Conservation (phyloP, 805 yeast species). For the Vanderwaltozyma polyspora region DNA sequence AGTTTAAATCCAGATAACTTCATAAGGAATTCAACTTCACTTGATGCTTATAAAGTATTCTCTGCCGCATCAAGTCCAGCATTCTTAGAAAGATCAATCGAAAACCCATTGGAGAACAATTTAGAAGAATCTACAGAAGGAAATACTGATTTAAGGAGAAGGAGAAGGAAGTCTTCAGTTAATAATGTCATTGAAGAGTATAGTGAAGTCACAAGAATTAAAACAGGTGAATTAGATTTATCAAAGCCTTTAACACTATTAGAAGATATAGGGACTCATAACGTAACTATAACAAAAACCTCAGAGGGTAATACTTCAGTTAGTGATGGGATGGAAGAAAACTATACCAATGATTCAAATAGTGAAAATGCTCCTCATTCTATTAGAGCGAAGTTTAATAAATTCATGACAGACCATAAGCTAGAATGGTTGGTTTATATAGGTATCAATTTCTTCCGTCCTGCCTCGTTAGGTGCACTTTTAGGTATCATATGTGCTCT, state of each 20-base stretch:
- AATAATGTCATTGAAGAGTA: slow-evolving; percentile 29
- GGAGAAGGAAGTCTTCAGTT: slow-evolving; percentile 1
- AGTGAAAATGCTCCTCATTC: slow-evolving; percentile 5
- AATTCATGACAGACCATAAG: slow-evolving; percentile 19
- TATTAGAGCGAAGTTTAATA: slow-evolving; percentile 9
- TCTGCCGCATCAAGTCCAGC: slow-evolving; percentile 1
- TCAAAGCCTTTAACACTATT: slow-evolving; percentile 22
- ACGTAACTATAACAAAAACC: slow-evolving; percentile 6
- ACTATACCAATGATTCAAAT: background rate
- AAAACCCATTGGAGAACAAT: background rate
- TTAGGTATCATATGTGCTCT: slow-evolving; percentile 55
- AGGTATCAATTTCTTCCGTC: slow-evolving; percentile 46
- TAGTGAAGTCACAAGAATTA: slow-evolving; percentile 22
- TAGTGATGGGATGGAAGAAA: background rate
- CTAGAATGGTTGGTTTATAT: slow-evolving; percentile 29
- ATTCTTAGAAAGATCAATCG: background rate
- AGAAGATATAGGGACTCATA: slow-evolving; percentile 19
- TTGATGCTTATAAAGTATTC: background rate
- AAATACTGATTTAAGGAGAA: background rate
- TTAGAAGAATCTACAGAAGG: background rate
- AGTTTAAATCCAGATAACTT: background rate
- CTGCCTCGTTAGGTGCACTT: slow-evolving; percentile 63
- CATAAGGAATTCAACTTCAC: background rate
- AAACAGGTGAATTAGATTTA: slow-evolving; percentile 24
- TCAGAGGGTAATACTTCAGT: background rate